These are phyloP conservation scores for Byssochlamys sp. DNA, from an alignment of 2,329 filamentous ascomycete genomes.

Conservation along the genomic window DNA sequence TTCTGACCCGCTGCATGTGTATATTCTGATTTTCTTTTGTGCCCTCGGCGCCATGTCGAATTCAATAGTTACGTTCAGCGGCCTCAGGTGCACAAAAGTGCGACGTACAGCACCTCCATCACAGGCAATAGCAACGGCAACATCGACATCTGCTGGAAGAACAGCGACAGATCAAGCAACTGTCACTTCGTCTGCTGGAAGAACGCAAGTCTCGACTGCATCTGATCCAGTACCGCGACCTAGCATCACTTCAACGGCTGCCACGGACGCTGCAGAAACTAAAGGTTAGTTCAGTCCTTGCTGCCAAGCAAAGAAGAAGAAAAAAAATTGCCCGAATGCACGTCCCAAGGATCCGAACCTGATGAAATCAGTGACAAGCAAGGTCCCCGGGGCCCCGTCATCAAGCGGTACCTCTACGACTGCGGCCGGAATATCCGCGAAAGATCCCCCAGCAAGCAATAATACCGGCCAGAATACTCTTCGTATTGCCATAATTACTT, in stretches of 20 bases:
- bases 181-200: background rate
- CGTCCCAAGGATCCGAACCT: background rate
- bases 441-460: background rate
- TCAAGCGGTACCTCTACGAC: background rate
- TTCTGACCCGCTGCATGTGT: background rate
- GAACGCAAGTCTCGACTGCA: background rate
- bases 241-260: background rate
- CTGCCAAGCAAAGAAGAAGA: background rate
- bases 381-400: background rate
- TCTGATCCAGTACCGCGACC: background rate
- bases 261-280: background rate
- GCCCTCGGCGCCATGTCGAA: constrained; percentile 17
- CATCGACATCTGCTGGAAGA: background rate
- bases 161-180: background rate
- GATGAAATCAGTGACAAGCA: background rate
- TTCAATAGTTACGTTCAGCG: constrained; percentile 14
- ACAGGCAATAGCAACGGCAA: constrained; percentile 3
- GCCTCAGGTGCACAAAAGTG: constrained; percentile 17
- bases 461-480: constrained; percentile 2
- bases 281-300: background rate
- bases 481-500: constrained; percentile 19
- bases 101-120: constrained; percentile 9
- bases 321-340: background rate
- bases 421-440: background rate
- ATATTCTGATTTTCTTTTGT: background rate